Evolutionary conservation across 78 protist species (phyloP).

Genomic region (Acrasis kona): DNA sequence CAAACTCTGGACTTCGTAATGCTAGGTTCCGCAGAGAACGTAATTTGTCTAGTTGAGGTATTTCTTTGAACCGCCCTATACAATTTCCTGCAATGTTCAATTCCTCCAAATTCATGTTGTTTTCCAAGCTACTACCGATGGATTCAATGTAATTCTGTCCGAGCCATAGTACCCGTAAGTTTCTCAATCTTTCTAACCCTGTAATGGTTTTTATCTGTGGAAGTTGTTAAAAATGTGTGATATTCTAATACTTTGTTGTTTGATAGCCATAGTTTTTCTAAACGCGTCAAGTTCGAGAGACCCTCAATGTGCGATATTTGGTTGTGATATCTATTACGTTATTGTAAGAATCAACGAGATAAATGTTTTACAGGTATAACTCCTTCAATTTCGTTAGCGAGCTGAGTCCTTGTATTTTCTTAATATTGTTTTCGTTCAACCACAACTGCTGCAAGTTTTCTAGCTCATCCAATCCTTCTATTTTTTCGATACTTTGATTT

Average conservation of each 20-base stretch:
- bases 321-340: slow-evolving; percentile 34
- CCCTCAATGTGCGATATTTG: background rate
- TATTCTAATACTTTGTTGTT: background rate
- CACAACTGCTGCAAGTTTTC: slow-evolving; percentile 12
- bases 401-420: slow-evolving; percentile 29
- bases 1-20: slow-evolving; percentile 37
- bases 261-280: slow-evolving; percentile 8
- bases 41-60: slow-evolving; percentile 24
- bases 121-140: too few species aligned
- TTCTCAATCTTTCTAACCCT: too few species aligned
- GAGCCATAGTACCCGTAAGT: too few species aligned
- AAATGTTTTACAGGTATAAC: slow-evolving; percentile 21
- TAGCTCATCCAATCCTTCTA: background rate
- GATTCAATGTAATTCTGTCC: too few species aligned
- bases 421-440: slow-evolving; percentile 31
- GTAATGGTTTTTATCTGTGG: too few species aligned
- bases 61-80: slow-evolving; percentile 38
- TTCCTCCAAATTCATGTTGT: background rate
- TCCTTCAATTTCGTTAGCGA: slow-evolving; percentile 1
- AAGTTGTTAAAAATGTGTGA: too few species aligned
- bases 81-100: slow-evolving; percentile 39
- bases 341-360: slow-evolving; percentile 19
- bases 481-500: slow-evolving; percentile 10
- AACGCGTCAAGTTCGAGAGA: background rate
- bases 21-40: slow-evolving; percentile 3